These are phyloP conservation scores for Eutrema salsugineum DNA, from an alignment of 441 rosid genomes.

Conservation along the genomic window DNA sequence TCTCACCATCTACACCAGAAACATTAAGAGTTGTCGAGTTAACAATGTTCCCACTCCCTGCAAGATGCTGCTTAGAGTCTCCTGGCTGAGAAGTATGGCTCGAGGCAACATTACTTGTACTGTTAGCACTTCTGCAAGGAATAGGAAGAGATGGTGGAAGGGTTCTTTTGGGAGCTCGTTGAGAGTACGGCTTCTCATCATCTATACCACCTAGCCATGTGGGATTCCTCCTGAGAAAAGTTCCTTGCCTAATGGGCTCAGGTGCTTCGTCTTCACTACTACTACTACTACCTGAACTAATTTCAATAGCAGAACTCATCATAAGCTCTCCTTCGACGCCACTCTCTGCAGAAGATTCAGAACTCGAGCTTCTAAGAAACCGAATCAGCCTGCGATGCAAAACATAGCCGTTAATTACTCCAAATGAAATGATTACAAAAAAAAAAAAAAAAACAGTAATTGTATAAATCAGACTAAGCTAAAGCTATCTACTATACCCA, in stretches of 20 bases:
- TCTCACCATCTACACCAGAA: constrained; percentile 49
- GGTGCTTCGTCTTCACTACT: constrained; percentile 44
- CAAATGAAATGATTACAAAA: neutral
- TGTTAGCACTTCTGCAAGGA: constrained; percentile 37
- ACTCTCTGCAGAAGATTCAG: constrained; percentile 27
- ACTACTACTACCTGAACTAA: constrained; percentile 45
- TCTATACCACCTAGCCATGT: constrained; percentile 47
- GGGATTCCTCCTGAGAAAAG: constrained; percentile 43
- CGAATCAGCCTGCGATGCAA: constrained; percentile 37
- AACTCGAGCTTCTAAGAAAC: constrained; percentile 25
- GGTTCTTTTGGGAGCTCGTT: constrained; percentile 65
- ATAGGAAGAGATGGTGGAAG: constrained; percentile 52
- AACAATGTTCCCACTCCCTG: constrained; percentile 42
- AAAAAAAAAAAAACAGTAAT: neutral
- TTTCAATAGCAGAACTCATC: constrained; percentile 44
- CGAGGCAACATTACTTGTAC: constrained; percentile 35
- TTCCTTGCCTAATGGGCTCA: constrained; percentile 26
- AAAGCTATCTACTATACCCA: neutral
- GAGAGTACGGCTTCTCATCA: constrained; percentile 59
- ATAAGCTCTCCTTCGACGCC: constrained; percentile 4
- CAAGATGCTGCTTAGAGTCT: constrained; percentile 34
- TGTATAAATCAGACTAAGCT: neutral
- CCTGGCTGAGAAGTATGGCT: constrained; percentile 25
- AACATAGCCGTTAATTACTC: neutral
- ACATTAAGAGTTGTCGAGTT: constrained; percentile 54